Evolutionary conservation across 2,329 filamentous ascomycete genomes (phyloP).

Genomic region (Hypoxylon sp.): DNA sequence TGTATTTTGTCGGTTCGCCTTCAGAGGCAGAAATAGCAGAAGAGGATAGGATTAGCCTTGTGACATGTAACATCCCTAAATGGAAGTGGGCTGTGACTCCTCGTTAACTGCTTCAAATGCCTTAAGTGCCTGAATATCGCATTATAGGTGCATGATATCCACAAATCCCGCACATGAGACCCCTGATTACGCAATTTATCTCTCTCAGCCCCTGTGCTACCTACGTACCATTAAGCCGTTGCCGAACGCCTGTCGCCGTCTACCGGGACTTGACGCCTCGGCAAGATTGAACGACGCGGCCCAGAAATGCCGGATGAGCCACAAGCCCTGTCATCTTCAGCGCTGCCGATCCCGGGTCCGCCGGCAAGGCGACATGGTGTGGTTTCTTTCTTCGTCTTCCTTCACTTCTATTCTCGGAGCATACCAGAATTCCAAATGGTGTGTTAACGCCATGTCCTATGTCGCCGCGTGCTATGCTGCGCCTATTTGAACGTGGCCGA

Average conservation of each 20-base stretch:
- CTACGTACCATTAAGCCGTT: too few species aligned
- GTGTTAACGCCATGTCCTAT: background rate
- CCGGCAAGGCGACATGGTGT: background rate
- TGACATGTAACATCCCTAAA: background rate
- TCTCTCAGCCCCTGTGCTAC: background rate
- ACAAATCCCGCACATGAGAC: conserved; percentile 23
- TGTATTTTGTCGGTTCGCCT: too few species aligned
- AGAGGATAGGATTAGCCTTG: too few species aligned
- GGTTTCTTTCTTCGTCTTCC: background rate
- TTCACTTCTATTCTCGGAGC: too few species aligned
- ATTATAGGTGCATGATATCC: too few species aligned
- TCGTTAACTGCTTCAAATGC: background rate
- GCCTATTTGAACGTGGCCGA: conserved; percentile 3
- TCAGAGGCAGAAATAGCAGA: too few species aligned
- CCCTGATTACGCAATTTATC: background rate
- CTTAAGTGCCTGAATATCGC: background rate
- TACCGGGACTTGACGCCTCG: conserved; percentile 17
- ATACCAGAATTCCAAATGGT: conserved; percentile 2
- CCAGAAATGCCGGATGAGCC: conserved; percentile 14
- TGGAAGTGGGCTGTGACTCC: background rate
- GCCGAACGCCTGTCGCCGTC: conserved; percentile 17
- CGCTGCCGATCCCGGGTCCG: conserved; percentile 25
- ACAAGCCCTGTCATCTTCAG: conserved; percentile 1
- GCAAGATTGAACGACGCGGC: conserved; percentile 3
- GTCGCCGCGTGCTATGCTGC: too few species aligned